phyloP scores from a whole-genome alignment of 2,329 filamentous ascomycete species.

The Aspergillus sp. region DNA sequence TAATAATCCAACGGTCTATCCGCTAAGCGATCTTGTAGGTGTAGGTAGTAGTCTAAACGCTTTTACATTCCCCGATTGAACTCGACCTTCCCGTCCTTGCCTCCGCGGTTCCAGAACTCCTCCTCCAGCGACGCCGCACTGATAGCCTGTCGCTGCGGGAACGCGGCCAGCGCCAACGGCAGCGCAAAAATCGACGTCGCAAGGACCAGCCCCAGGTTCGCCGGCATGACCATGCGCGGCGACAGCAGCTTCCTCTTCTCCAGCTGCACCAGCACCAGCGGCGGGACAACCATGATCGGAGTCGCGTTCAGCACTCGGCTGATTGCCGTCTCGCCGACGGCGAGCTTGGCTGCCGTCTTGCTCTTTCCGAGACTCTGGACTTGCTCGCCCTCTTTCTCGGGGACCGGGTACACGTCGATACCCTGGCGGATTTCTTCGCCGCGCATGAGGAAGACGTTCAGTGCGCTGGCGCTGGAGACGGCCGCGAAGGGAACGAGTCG shows the following conservation, averaged over 20 bases:
- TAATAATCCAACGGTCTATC: background rate
- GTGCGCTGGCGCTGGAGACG: slow-evolving; percentile 82
- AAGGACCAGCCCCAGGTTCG: slow-evolving; percentile 86
- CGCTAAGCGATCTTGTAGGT: background rate
- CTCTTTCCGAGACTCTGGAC: slow-evolving; percentile 78
- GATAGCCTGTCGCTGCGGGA: slow-evolving; percentile 87
- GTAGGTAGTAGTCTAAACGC: background rate
- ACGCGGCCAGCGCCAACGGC: slow-evolving; percentile 84
- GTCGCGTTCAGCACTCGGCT: slow-evolving; percentile 91
- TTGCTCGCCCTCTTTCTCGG: slow-evolving; percentile 65
- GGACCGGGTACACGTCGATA: slow-evolving; percentile 86
- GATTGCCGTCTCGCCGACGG: slow-evolving; percentile 88
- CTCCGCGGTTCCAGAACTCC: slow-evolving; percentile 81
- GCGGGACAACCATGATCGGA: slow-evolving; percentile 95
- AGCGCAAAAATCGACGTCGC: slow-evolving; percentile 84
- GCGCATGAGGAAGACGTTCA: slow-evolving; percentile 98
- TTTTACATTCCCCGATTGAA: slow-evolving; percentile 88
- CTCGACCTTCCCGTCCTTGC: slow-evolving; percentile 79
- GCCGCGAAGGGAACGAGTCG: slow-evolving; percentile 96
- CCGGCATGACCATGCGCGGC: slow-evolving; percentile 72
- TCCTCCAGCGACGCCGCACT: slow-evolving; percentile 73
- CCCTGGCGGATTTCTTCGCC: slow-evolving; percentile 90
- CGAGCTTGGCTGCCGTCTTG: slow-evolving; percentile 81
- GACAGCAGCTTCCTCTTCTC: slow-evolving; percentile 83
- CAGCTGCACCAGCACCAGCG: slow-evolving; percentile 78